These are phyloP conservation scores for Polyplosphaeria fusca DNA, from an alignment of 495 filamentous ascomycete genomes.

Conservation along the genomic window DNA sequence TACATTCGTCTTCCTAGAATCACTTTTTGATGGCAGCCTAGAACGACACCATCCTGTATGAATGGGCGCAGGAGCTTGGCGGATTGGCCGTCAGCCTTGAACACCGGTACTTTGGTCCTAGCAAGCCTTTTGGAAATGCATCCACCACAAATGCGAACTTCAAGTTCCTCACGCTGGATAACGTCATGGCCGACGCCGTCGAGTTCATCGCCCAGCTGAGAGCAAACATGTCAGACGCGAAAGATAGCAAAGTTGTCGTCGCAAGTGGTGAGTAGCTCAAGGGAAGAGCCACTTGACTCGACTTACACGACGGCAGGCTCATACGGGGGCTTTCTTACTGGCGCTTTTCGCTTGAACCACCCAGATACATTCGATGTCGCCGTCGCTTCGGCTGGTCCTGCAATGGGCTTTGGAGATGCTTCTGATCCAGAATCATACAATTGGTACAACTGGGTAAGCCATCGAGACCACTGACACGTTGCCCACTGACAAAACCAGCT, in stretches of 20 bases:
- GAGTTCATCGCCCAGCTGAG: not conserved
- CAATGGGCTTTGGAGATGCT: not conserved
- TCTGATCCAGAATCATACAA: not conserved
- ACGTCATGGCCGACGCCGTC: not conserved
- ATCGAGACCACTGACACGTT: not conserved
- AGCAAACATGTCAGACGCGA: not conserved
- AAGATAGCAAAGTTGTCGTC: not conserved
- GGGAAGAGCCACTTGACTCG: not conserved
- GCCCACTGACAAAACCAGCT: not conserved
- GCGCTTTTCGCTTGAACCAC: not conserved
- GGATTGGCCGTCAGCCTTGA: not conserved
- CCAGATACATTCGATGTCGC: not conserved
- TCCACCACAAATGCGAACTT: not conserved
- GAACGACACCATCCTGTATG: slow-evolving; percentile 5
- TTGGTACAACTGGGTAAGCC: slow-evolving; percentile 5
- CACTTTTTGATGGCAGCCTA: not conserved
- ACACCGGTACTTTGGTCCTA: not conserved
- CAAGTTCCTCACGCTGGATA: slow-evolving; percentile 3
- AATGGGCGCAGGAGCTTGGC: slow-evolving; percentile 2
- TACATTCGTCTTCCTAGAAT: not conserved
- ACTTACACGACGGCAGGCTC: not conserved
- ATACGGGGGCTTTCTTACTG: not conserved
- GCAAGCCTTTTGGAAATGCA: not conserved
- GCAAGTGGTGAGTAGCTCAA: not conserved
- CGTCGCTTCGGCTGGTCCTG: not conserved